Base-by-base conservation (phyloP, 305 asterid genomes). In the Nicotiana rustica region DNA sequence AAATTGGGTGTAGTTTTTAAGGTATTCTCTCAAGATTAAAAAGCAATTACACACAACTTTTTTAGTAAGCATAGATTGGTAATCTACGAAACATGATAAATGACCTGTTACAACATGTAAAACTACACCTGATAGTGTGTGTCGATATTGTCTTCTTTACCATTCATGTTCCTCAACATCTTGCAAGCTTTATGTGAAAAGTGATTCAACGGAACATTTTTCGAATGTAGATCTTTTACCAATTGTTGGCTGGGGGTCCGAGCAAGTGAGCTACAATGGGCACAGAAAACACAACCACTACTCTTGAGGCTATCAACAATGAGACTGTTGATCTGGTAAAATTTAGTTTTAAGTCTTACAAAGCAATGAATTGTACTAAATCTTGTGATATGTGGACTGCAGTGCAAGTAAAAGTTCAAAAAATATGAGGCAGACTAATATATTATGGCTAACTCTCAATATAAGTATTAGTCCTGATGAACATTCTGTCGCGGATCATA, bases 251-350 rank as follows among this genome's bases (percentile, higher is more conserved):
- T 76, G 80, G 80, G 61, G 80, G 31, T 49, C 36, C 49, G 17
- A 81, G 57, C 31, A 69, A 60, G 57, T 29, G 57, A 59, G 55
- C 75, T n/a, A 41, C 41, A 47, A 86, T 89, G 89, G 90, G 86
- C 33, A 56, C 36, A 79, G 94, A 89, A 25, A 88, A 89, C 79
- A 83, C 88, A 56, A 61, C 76, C 69, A 77, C 84, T 21, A 88
- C 89, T 71, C 70, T 92, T 71, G 96, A 92, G 87, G 94, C 93
- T 60, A 84, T 89, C 68, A 88, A 86, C 80, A 90, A 90, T 67
- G 96, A 92, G 87, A 87, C 88, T 49, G 90, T 90, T 76, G 94
- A 92, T 82, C 83, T 92, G 96, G 96, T 88, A 84, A 86, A 81
- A 67, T 56, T 57, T 61, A 55, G 41, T 59, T 84, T 21, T 25